These are phyloP conservation scores for Pichia sp. DNA, from an alignment of 1,139 yeast genomes.

Conservation along the genomic window DNA sequence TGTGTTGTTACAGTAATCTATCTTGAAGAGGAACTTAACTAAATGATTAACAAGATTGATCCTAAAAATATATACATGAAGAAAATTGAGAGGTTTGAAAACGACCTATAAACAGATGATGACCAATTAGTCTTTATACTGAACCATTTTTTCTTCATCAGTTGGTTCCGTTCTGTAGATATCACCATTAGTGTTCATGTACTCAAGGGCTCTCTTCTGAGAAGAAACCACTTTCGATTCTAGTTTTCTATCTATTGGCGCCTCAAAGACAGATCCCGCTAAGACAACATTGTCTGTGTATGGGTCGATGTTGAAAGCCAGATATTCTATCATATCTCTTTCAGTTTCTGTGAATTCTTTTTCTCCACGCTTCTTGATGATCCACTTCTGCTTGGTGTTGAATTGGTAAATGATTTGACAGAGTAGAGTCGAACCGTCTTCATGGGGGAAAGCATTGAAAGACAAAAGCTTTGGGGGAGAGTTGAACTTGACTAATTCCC, in stretches of 20 bases:
- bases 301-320: constrained; percentile 75
- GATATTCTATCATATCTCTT: constrained; percentile 64
- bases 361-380: constrained; percentile 45
- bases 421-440: constrained; percentile 48
- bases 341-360: constrained; percentile 39
- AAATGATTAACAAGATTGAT: too few species aligned
- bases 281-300: constrained; percentile 59
- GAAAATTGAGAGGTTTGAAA: neutral
- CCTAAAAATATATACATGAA: neutral
- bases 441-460: constrained; percentile 59
- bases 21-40: too few species aligned
- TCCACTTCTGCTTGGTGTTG: constrained; percentile 67
- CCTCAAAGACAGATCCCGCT: constrained; percentile 81
- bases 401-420: constrained; percentile 77
- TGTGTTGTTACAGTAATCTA: neutral
- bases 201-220: constrained; percentile 34
- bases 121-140: constrained; percentile 14
- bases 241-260: constrained; percentile 37
- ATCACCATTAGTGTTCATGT: constrained; percentile 50
- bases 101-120: neutral
- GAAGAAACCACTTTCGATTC: constrained; percentile 28
- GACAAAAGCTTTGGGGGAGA: constrained; percentile 68
- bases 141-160: constrained; percentile 21
- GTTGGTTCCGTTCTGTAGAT: constrained; percentile 42
- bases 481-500: constrained; percentile 74